Evolutionary conservation across 1,284 basidiomycete species (phyloP), one percentile per base, ranked within the genome.

Genomic region (Fomitopsis pinicola): DNA sequence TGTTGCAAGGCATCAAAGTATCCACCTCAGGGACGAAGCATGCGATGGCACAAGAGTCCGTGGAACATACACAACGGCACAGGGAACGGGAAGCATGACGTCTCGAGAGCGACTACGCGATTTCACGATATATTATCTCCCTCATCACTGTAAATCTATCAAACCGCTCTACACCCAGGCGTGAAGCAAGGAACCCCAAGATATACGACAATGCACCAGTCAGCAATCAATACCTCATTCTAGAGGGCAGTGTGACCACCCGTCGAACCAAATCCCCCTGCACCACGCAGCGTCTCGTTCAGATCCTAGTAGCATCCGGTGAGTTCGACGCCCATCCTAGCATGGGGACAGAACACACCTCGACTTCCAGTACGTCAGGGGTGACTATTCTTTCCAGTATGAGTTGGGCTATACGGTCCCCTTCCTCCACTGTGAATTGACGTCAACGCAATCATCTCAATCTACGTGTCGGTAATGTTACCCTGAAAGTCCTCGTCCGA

Each of bases 191-290:
- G 14, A 40, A 40, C 9, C 2, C 38, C 38, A 10, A 40, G 38
- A 15, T 10, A 40, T 40, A 4, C 38, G 3, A 15, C 9, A 14
- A 3, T 15, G 14, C 4, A 40, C 3, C 38, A 40, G 38, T 15
- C 9, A 35, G 17, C 15, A 42, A 52, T 19, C 30, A 22, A 12
- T 10, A 5, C 8, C 5, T 46, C 42, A 22, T 22, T 22, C 67
- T 68, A 77, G 45, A 89, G 74, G 10, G 75, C 72, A 7, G 64
- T 76, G 69, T 91, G 88, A 10, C 90, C 90, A n/a, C 96, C 97
- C 2, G 96, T 98, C 2, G 95, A 98, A 0, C 96, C 97, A 68
- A 97, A 98, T 0, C 95, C 97, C 46, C 88, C 89, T n/a, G 80
- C 81, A 12, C 96, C 97, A 35, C 97, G 87, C 19, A 84, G 71